Evolutionary conservation across 805 yeast species (phyloP), one percentile per base, ranked within the genome.

Genomic region (Cyberlindnera xylosilytica): DNA sequence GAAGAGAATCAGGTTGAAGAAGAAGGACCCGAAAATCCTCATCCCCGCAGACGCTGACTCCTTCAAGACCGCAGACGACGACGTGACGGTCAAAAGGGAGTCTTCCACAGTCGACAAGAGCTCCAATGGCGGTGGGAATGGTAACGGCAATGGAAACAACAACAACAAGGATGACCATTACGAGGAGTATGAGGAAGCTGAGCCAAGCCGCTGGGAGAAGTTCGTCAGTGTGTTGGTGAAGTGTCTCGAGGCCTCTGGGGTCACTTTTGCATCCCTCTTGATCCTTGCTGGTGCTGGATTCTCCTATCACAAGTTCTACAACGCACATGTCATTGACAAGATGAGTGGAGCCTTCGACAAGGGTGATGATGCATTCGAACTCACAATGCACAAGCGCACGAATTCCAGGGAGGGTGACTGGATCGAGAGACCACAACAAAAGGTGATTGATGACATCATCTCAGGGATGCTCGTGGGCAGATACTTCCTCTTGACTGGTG

Each of bases 401-500:
- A 66, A 65, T 26, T 54, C 63, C 15, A 45, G 54, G 3, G 70
- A 66, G 15, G 65, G 63, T 23, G 74, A 71, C 34, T 83, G 93
- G 91, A 84, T 85, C 1, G 77, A 73, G 37, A 68, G 95, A 30
- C 79, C 79, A 1, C 85, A 86, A 51, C 95, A 86, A 53, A 54
- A 66, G 20, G 56, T 79, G 8, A 58, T 86, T 24, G 87, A 87
- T 61, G 78, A 75, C 28, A 78, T 86, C 22, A 70, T 87, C 3
- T 58, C 72, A 8, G 95, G 95, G 1, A 62, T 71, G n/a, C 64
- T 75, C 2, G 63, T 62, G 6, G 95, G 95, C 0, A 61, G 91
- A 15, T 87, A 86, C 62, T 82, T 78, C 55, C 64, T 87, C 36
- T 57, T 87, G 10, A 74, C 87, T 31, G 95, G 95, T 23, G 95